A percentile compares a stretch with the other conserved stretches of the same genome.
phyloP scores from a whole-genome alignment of 805 yeast species.

The Candida corydali region DNA sequence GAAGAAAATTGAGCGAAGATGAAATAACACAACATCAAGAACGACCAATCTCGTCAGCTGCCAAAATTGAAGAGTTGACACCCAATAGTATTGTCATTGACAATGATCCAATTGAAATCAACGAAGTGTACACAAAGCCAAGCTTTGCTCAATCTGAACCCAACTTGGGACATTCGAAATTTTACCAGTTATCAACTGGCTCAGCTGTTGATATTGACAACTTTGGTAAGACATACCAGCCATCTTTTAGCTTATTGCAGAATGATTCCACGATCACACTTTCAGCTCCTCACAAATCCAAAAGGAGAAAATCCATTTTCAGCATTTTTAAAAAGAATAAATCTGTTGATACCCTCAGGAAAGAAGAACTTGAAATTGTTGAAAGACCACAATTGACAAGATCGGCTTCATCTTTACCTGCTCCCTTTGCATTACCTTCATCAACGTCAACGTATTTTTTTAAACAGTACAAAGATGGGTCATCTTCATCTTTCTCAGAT shows the following conservation, averaged over 20 bases:
- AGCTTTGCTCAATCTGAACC: constrained; percentile 8
- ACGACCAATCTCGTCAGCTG: constrained; percentile 20
- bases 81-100: not conserved
- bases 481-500: constrained; percentile 12
- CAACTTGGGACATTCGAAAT: constrained; percentile 1
- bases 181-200: constrained; percentile 22
- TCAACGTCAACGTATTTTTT: constrained; percentile 35
- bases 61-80: constrained; percentile 7
- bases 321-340: constrained; percentile 28
- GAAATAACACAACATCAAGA: constrained; percentile 6
- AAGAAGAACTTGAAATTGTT: not conserved
- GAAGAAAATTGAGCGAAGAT: constrained; percentile 3
- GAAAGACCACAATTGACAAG: not conserved
- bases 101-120: constrained; percentile 1
- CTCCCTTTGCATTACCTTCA: constrained; percentile 44
- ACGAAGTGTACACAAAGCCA: constrained; percentile 1
- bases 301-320: constrained; percentile 29
- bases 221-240: constrained; percentile 37
- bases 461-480: no score
- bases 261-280: constrained; percentile 2
- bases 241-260: constrained; percentile 21
- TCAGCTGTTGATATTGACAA: constrained; percentile 37
- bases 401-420: constrained; percentile 17
- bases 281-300: constrained; percentile 3
- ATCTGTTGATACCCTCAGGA: constrained; percentile 3